Evolutionary conservation across 2,329 filamentous ascomycete genomes (phyloP).

Genomic region (Colletotrichum kahawae): DNA sequence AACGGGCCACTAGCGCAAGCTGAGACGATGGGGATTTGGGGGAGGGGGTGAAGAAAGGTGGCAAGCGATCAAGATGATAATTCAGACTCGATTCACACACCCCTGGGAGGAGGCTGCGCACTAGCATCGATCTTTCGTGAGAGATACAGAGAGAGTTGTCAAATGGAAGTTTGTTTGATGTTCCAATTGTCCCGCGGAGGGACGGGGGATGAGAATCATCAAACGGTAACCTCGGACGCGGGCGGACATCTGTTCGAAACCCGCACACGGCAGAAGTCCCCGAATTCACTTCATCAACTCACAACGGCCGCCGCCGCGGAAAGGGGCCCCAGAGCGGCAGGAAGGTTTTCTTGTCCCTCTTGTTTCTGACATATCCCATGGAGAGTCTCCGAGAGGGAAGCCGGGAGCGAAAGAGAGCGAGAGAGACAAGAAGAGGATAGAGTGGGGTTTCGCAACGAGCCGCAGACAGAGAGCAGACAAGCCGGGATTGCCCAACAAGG

Average conservation of each 20-base stretch:
- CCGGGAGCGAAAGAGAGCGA: not conserved
- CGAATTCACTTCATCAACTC: not conserved
- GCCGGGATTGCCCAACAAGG: slow-evolving; percentile 6
- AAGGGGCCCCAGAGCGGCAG: not conserved
- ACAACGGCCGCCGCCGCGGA: not conserved
- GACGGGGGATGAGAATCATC: not conserved
- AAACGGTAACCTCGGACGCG: slow-evolving; percentile 9
- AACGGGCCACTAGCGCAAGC: not conserved
- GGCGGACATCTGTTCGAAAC: slow-evolving; percentile 8
- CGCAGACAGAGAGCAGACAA: slow-evolving; percentile 13
- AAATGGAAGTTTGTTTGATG: not conserved
- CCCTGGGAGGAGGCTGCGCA: not conserved
- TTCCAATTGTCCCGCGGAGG: not conserved
- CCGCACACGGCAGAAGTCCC: not conserved
- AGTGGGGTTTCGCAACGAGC: not conserved
- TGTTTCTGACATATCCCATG: not conserved
- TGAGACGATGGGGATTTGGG: not conserved
- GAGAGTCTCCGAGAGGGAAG: not conserved
- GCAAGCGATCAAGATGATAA: not conserved
- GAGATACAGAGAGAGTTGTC: not conserved
- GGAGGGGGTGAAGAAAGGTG: not conserved
- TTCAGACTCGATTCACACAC: not conserved
- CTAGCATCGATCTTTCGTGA: not conserved
- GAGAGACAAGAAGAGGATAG: not conserved
- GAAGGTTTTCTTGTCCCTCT: not conserved